Conservation (phyloP, 1,139 yeast species). For the Kazachstania sp. region DNA sequence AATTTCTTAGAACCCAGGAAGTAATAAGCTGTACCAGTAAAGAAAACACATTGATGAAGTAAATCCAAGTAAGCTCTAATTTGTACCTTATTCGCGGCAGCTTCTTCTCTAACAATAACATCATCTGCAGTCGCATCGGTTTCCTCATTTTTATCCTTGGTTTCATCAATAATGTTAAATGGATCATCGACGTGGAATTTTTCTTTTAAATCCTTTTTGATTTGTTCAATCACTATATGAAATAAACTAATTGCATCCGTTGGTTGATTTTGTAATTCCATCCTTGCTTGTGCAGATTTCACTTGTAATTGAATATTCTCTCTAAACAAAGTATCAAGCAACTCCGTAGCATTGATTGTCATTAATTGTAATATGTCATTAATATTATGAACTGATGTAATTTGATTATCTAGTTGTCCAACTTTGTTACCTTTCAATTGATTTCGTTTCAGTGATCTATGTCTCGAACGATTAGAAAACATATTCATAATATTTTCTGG, state of each 20-base stretch:
- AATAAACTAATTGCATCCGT: slow-evolving; percentile 41
- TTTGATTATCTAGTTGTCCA: not conserved
- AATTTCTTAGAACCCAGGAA: slow-evolving; percentile 25
- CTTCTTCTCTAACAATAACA: not conserved
- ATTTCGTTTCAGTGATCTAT: not conserved
- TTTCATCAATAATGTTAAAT: slow-evolving; percentile 5
- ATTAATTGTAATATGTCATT: slow-evolving; percentile 59
- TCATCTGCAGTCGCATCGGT: slow-evolving; percentile 12
- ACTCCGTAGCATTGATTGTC: slow-evolving; percentile 46
- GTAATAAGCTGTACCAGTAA: slow-evolving; percentile 73
- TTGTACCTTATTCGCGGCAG: slow-evolving; percentile 14
- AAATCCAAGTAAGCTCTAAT: slow-evolving; percentile 38
- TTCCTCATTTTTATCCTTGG: slow-evolving; percentile 10
- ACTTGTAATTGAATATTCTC: slow-evolving; percentile 36
- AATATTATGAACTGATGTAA: slow-evolving; percentile 41
- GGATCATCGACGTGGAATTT: slow-evolving; percentile 16
- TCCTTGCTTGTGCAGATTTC: slow-evolving; percentile 52
- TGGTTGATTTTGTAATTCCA: slow-evolving; percentile 38
- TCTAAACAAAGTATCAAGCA: slow-evolving; percentile 43
- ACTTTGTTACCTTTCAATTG: slow-evolving; percentile 1
- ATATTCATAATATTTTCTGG: slow-evolving; percentile 33
- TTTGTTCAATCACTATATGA: slow-evolving; percentile 32
- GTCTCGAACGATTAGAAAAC: slow-evolving; percentile 6
- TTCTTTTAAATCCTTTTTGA: slow-evolving; percentile 21
- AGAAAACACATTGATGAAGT: slow-evolving; percentile 68